Conservation (phyloP, 164 flowering plant genomes). For the Paratinospora sagittata region DNA sequence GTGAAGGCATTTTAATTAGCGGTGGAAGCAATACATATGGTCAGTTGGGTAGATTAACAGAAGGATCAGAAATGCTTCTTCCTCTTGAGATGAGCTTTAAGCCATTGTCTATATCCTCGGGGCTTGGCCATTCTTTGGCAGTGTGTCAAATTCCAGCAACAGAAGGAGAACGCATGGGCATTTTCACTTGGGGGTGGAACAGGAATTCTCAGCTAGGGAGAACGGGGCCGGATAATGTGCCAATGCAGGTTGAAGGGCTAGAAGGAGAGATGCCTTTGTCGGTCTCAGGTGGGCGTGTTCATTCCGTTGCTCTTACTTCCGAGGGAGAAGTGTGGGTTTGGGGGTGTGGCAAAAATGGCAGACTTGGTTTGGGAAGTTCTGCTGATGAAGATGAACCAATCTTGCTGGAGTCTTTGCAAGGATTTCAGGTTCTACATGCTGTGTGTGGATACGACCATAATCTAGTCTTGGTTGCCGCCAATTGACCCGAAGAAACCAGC, state of each 20-base stretch:
- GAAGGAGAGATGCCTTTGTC: conserved; percentile 38
- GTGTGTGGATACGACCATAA: conserved; percentile 75
- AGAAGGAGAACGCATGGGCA: conserved; percentile 15
- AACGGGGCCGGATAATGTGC: conserved; percentile 36
- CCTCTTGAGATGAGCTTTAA: conserved; percentile 25
- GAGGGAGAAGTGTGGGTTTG: conserved; percentile 60
- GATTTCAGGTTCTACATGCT: conserved; percentile 48
- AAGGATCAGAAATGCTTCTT: conserved; percentile 30
- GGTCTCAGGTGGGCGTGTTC: conserved; percentile 67
- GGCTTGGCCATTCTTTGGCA: conserved; percentile 86
- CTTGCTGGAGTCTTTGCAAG: conserved; percentile 46
- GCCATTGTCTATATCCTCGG: conserved; percentile 56
- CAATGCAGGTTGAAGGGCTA: conserved; percentile 40
- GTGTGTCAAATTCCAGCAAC: conserved; percentile 35
- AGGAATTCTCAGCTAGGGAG: conserved; percentile 66
- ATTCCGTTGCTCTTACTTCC: conserved; percentile 63
- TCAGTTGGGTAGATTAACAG: conserved; percentile 59
- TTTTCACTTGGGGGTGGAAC: conserved; percentile 89
- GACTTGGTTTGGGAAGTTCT: conserved; percentile 84
- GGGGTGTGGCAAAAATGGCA: conserved; percentile 84
- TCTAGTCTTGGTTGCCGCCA: conserved; percentile 36
- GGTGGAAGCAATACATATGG: conserved; percentile 79
- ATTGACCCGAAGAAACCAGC: too few species aligned
- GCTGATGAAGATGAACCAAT: conserved; percentile 58
- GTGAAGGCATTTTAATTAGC: conserved; percentile 57